Evolutionary conservation across 1,284 basidiomycete species (phyloP).

Genomic region (Peniophora sp.): DNA sequence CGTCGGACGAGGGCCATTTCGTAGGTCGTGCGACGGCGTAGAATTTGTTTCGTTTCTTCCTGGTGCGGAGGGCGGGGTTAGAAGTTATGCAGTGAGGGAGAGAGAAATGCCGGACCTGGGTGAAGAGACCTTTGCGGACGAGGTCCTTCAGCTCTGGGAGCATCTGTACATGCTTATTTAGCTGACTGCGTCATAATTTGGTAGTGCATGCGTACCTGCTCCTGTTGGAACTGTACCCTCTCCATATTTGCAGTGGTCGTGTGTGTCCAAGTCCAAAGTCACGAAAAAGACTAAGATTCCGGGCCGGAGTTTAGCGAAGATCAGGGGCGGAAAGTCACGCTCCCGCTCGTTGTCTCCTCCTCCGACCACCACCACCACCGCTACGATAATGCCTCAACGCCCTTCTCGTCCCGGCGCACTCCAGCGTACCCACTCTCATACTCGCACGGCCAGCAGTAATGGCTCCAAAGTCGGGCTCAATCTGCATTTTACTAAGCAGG

Average conservation of each 20-base stretch:
- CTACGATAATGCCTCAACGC: too few relatives aligned
- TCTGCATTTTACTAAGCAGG: conserved; percentile 63
- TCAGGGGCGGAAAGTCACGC: neutral
- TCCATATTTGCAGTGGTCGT: conserved; percentile 53
- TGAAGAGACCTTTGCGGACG: conserved; percentile 82
- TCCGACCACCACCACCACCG: conserved; percentile 36
- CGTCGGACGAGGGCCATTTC: conserved; percentile 82
- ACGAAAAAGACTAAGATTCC: too few relatives aligned
- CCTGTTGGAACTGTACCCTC: conserved; percentile 90
- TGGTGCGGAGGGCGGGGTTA: conserved; percentile 19
- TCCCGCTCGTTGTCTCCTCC: neutral
- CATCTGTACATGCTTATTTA: conserved; percentile 45
- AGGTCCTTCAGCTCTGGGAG: conserved; percentile 95
- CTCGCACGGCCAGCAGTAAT: conserved; percentile 47
- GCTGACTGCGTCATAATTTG: conserved; percentile 1
- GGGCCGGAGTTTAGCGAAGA: too few relatives aligned
- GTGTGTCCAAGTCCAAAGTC: neutral
- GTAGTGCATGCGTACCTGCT: conserved; percentile 48
- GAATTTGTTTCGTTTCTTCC: conserved; percentile 80
- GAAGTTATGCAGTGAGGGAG: conserved; percentile 4
- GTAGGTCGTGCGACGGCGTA: conserved; percentile 78
- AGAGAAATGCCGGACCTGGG: conserved; percentile 69
- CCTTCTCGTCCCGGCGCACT: conserved; percentile 7
- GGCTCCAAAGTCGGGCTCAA: conserved; percentile 46
- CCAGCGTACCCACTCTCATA: conserved; percentile 55